These are phyloP conservation scores for Yamadazyma diospyri DNA, from an alignment of 1,139 yeast species.

Conservation along the genomic window DNA sequence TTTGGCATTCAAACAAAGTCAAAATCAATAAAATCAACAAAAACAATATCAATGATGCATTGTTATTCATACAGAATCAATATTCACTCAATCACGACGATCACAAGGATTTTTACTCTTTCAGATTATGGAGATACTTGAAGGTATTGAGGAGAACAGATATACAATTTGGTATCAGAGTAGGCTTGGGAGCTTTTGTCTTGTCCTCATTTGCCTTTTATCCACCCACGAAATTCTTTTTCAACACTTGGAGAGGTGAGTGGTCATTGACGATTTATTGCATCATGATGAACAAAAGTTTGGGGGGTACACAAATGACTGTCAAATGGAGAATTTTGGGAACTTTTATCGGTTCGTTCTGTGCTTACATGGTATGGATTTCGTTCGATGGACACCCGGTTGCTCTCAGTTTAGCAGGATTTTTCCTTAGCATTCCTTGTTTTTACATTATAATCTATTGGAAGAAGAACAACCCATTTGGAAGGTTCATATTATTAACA, in stretches of 20 bases:
- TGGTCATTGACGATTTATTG: slow-evolving; percentile 82
- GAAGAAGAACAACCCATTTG: slow-evolving; percentile 61
- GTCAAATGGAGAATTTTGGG: slow-evolving; percentile 75
- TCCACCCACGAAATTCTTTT: slow-evolving; percentile 50
- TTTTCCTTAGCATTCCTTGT: slow-evolving; percentile 57
- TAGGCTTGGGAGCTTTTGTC: slow-evolving; percentile 71
- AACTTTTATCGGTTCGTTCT: slow-evolving; percentile 65
- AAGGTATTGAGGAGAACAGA: slow-evolving; percentile 53
- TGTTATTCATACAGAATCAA: slow-evolving; percentile 32
- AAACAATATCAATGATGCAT: slow-evolving; percentile 31
- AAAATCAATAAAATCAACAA: slow-evolving; percentile 6
- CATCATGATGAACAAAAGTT: slow-evolving; percentile 79
- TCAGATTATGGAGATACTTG: slow-evolving; percentile 29
- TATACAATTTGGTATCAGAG: slow-evolving; percentile 75
- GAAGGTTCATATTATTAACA: slow-evolving; percentile 70
- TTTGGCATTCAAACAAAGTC: slow-evolving; percentile 33
- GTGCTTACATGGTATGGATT: slow-evolving; percentile 60
- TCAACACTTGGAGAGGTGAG: slow-evolving; percentile 72
- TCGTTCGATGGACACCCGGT: slow-evolving; percentile 54
- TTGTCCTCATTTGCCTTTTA: slow-evolving; percentile 68
- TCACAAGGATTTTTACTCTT: slow-evolving; percentile 13
- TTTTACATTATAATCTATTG: slow-evolving; percentile 68
- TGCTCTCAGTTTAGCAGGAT: slow-evolving; percentile 56
- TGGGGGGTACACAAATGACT: slow-evolving; percentile 85
- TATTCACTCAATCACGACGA: slow-evolving; percentile 6